These are phyloP conservation scores for Amanita molliuscula DNA, from an alignment of 768 basidiomycete genomes.

Conservation along the genomic window DNA sequence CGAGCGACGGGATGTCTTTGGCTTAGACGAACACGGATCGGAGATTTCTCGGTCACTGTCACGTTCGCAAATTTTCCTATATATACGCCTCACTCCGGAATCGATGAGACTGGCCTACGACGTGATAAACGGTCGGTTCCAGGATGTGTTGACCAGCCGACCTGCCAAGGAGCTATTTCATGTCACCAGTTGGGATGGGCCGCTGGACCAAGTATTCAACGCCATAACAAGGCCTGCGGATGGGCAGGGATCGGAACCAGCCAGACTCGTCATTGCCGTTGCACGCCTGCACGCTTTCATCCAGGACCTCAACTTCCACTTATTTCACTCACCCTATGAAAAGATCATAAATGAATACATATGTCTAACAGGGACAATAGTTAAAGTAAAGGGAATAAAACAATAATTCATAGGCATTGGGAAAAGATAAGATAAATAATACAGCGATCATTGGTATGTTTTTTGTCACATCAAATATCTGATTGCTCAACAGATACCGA, in stretches of 20 bases:
- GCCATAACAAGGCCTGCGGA: neutral
- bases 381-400: too few species aligned
- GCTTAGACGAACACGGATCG: neutral
- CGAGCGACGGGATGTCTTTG: neutral
- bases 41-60: neutral
- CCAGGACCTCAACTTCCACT: conserved; percentile 60
- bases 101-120: conserved; percentile 34
- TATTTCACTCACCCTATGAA: too few species aligned
- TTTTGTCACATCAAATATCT: too few species aligned
- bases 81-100: conserved; percentile 8
- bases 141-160: conserved; percentile 35
- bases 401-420: too few species aligned
- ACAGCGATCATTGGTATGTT: too few species aligned
- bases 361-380: too few species aligned
- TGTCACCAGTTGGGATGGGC: conserved; percentile 5
- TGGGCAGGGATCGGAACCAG: conserved; percentile 27
- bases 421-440: too few species aligned
- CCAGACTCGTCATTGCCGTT: conserved; percentile 56
- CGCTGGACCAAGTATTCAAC: neutral
- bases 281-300: conserved; percentile 84
- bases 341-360: too few species aligned
- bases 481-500: too few species aligned
- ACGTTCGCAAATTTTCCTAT: neutral
- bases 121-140: conserved; percentile 52
- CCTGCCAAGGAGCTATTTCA: conserved; percentile 30